These are phyloP conservation scores for Yamadazyma dushanensis DNA, from an alignment of 1,139 yeast species.

Conservation along the genomic window DNA sequence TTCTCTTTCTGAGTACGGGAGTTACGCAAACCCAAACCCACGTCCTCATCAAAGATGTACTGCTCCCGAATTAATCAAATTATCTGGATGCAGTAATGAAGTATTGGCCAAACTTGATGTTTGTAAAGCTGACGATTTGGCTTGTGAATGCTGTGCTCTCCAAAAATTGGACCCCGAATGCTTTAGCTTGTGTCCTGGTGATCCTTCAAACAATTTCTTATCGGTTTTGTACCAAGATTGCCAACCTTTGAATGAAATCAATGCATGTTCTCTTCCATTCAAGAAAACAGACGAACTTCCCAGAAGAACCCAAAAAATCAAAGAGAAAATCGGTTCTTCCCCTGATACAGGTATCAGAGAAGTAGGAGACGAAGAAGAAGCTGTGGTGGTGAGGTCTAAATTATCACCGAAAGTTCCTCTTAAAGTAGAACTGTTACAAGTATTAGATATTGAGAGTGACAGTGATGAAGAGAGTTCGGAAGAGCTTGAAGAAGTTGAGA, in stretches of 20 bases:
- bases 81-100: conserved; percentile 47
- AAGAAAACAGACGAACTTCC: conserved; percentile 30
- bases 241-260: conserved; percentile 44
- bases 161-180: conserved; percentile 47
- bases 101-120: conserved; percentile 44
- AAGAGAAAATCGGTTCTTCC: too few relatives aligned
- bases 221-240: conserved; percentile 48
- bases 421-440: conserved; percentile 5
- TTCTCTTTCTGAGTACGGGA: conserved; percentile 30
- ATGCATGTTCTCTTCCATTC: conserved; percentile 52
- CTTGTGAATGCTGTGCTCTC: conserved; percentile 57
- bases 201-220: conserved; percentile 48
- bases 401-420: conserved; percentile 10
- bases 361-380: neutral
- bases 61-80: conserved; percentile 42
- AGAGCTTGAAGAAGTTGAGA: conserved; percentile 3
- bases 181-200: conserved; percentile 49
- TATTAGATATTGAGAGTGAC: neutral
- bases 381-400: conserved; percentile 11
- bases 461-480: neutral
- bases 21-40: conserved; percentile 49
- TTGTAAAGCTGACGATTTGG: conserved; percentile 53
- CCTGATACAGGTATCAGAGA: too few relatives aligned
- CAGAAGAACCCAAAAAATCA: too few relatives aligned
- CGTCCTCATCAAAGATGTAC: conserved; percentile 37